Evolutionary conservation across 2,329 filamentous ascomycete genomes (phyloP).

Genomic region (Ramularia collo-cygni): DNA sequence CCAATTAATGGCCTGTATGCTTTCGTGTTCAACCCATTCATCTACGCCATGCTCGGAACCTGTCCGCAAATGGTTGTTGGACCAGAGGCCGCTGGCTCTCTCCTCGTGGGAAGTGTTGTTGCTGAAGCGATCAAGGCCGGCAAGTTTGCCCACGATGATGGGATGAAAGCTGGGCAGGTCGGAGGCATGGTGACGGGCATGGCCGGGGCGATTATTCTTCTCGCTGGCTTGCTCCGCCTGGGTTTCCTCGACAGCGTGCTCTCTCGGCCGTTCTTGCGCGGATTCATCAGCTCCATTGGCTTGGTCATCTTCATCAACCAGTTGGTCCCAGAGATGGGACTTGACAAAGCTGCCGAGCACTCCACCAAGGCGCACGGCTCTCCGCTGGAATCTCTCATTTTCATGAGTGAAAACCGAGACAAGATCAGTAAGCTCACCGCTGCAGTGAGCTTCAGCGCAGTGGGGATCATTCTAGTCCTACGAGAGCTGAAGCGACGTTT

Average conservation of each 20-base stretch:
- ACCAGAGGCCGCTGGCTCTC: slow-evolving; percentile 85
- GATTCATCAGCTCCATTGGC: slow-evolving; percentile 95
- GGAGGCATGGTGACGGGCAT: slow-evolving; percentile 84
- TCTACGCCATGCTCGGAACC: slow-evolving; percentile 87
- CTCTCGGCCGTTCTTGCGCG: slow-evolving; percentile 82
- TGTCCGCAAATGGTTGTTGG: slow-evolving; percentile 92
- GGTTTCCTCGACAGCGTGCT: slow-evolving; percentile 94
- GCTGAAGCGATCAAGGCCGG: slow-evolving; percentile 67
- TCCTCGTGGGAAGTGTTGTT: slow-evolving; percentile 82
- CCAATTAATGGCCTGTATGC: slow-evolving; percentile 91
- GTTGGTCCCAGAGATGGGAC: slow-evolving; percentile 80
- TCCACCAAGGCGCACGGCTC: slow-evolving; percentile 70
- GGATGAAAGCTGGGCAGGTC: slow-evolving; percentile 69
- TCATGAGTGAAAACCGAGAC: slow-evolving; percentile 61
- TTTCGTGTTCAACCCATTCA: slow-evolving; percentile 84
- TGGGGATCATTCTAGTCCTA: slow-evolving; percentile 76
- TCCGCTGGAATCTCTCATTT: slow-evolving; percentile 76
- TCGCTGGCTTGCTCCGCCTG: slow-evolving; percentile 74
- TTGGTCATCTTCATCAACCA: slow-evolving; percentile 96
- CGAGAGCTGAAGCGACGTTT: slow-evolving; percentile 76
- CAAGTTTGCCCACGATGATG: slow-evolving; percentile 57
- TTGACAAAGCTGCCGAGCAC: slow-evolving; percentile 59
- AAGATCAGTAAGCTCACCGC: slow-evolving; percentile 68
- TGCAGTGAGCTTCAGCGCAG: slow-evolving; percentile 69
- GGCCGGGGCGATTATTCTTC: slow-evolving; percentile 79